These are phyloP conservation scores for Colletotrichum cordylinicola DNA, from an alignment of 2,329 filamentous ascomycete species.

Conservation along the genomic window DNA sequence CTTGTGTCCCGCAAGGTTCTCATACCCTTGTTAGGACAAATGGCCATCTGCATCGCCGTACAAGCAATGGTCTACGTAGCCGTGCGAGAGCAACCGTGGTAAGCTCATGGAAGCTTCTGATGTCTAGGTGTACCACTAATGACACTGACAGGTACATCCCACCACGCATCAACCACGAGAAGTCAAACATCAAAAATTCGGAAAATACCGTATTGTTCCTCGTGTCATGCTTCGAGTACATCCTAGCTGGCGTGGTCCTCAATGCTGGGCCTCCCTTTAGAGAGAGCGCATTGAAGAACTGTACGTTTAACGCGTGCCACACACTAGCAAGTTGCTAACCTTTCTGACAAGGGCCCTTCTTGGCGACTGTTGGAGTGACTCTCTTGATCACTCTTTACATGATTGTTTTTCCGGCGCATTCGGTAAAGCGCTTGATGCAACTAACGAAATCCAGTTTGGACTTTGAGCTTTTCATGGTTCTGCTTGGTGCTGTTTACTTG, in stretches of 20 bases:
- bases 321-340: slow-evolving; percentile 10
- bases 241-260: slow-evolving; percentile 85
- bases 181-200: slow-evolving; percentile 88
- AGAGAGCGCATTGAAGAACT: slow-evolving; percentile 79
- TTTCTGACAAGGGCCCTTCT: slow-evolving; percentile 74
- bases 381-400: slow-evolving; percentile 78
- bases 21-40: slow-evolving; percentile 87
- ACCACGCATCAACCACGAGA: slow-evolving; percentile 76
- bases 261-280: slow-evolving; percentile 93
- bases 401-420: slow-evolving; percentile 74
- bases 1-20: slow-evolving; percentile 93
- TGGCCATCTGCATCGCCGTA: slow-evolving; percentile 77
- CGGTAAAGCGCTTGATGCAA: slow-evolving; percentile 80
- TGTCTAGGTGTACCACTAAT: slow-evolving; percentile 19
- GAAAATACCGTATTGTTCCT: slow-evolving; percentile 93
- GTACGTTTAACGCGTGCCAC: slow-evolving; percentile 53
- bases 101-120: slow-evolving; percentile 28
- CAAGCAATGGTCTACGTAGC: slow-evolving; percentile 77
- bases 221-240: slow-evolving; percentile 93
- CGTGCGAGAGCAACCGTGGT: slow-evolving; percentile 84
- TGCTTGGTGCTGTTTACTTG: slow-evolving; percentile 74
- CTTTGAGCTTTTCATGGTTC: slow-evolving; percentile 77
- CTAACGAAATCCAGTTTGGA: slow-evolving; percentile 75
- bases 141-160: slow-evolving; percentile 70
- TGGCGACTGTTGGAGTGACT: slow-evolving; percentile 74